A percentile compares a stretch with the other conserved stretches of the same genome.
These are phyloP conservation scores for Phytophthora pseudosyringae DNA, from an alignment of 352 stramenopile genomes.

Conservation along the genomic window DNA sequence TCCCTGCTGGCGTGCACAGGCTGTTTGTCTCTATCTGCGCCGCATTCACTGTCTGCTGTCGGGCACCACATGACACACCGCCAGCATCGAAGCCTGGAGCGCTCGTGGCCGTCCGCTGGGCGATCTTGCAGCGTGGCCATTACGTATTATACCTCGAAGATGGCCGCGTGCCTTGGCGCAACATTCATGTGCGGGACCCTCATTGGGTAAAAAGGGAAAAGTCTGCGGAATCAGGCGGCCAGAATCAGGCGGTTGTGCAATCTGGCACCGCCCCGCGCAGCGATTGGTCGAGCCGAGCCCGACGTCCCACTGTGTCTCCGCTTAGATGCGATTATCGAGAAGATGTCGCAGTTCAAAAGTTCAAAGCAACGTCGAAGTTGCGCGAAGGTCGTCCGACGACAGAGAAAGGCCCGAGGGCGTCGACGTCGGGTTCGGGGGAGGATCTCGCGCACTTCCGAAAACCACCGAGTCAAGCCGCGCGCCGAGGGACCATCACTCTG, in stretches of 20 bases:
- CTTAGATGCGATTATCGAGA: constrained; percentile 21
- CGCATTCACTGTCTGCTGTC: not conserved
- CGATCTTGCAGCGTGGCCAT: constrained; percentile 7
- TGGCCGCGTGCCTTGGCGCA: constrained; percentile 23
- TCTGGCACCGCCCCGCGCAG: not conserved
- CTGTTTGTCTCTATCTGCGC: not conserved
- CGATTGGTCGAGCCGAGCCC: constrained; percentile 1
- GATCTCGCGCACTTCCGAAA: constrained; percentile 46
- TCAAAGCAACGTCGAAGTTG: constrained; percentile 12
- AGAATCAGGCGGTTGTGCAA: constrained; percentile 17
- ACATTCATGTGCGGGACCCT: constrained; percentile 6
- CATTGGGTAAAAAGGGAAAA: constrained; percentile 12
- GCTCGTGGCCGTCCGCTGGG: not conserved
- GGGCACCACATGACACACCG: not conserved
- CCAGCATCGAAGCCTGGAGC: not conserved
- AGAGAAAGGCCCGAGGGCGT: constrained; percentile 3
- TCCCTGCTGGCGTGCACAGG: constrained; percentile 6
- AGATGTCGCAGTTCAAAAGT: constrained; percentile 32
- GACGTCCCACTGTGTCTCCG: constrained; percentile 6
- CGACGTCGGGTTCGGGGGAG: constrained; percentile 30
- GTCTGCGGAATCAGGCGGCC: constrained; percentile 4
- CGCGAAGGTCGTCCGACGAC: constrained; percentile 24
- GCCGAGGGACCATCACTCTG: constrained; percentile 39
- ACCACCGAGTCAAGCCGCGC: constrained; percentile 16
- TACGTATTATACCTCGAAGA: constrained; percentile 12